Evolutionary conservation across 1,139 yeast species (phyloP).

Genomic region (Debaryomyces fabryi): DNA sequence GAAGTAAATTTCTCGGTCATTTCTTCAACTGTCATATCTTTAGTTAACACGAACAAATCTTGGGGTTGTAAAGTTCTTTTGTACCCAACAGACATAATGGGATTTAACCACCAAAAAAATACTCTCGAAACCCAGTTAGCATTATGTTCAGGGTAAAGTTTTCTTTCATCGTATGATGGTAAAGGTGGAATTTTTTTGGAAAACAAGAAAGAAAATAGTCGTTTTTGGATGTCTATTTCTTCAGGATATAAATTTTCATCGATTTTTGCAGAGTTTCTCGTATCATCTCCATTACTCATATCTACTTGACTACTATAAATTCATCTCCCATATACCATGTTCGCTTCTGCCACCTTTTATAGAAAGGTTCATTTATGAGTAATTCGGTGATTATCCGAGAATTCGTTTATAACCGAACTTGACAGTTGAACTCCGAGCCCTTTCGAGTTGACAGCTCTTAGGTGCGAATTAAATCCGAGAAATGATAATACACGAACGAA

Average conservation of each 20-base stretch:
- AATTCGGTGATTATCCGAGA: background rate
- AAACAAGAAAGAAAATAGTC: slow-evolving; percentile 33
- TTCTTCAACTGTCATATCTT: slow-evolving; percentile 39
- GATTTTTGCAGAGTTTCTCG: background rate
- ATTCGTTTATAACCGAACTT: background rate
- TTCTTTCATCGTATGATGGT: slow-evolving; percentile 44
- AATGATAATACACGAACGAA: too few species aligned
- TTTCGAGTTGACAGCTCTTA: background rate
- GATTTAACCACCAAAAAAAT: slow-evolving; percentile 55
- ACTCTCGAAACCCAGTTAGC: slow-evolving; percentile 41
- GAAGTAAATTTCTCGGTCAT: slow-evolving; percentile 18
- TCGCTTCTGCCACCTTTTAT: background rate
- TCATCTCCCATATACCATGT: background rate
- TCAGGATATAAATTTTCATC: background rate
- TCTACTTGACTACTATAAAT: background rate
- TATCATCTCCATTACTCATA: background rate
- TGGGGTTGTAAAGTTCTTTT: slow-evolving; percentile 50
- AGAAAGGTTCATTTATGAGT: background rate
- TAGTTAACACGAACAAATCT: slow-evolving; percentile 46
- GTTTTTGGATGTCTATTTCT: slow-evolving; percentile 25
- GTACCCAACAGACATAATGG: slow-evolving; percentile 52
- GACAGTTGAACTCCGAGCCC: background rate
- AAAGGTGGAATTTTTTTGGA: slow-evolving; percentile 41
- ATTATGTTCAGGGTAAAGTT: slow-evolving; percentile 33
- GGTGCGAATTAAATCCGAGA: background rate